Evolutionary conservation across 2,329 filamentous ascomycete genomes (phyloP).

Genomic region (Alternaria tenuissima): DNA sequence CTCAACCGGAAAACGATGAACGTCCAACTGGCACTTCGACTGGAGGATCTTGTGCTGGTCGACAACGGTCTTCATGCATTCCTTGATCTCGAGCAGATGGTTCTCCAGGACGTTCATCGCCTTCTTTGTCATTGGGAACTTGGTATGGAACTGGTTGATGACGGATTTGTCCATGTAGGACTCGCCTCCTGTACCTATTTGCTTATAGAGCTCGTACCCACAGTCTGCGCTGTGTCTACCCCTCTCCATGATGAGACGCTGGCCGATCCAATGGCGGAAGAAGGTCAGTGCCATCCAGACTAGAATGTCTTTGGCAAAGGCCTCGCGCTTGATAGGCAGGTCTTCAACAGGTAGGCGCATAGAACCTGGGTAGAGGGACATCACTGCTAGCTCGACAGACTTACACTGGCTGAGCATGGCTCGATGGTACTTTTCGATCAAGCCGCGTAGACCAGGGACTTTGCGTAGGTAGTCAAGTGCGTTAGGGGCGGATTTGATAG

Average conservation of each 20-base stretch:
- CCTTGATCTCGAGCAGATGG: slow-evolving; percentile 54
- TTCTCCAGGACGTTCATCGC: slow-evolving; percentile 54
- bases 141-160: slow-evolving; percentile 51
- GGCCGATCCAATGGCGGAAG: slow-evolving; percentile 58
- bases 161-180: slow-evolving; percentile 54
- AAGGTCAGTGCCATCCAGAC: slow-evolving; percentile 60
- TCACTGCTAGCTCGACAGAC: slow-evolving; percentile 37
- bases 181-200: slow-evolving; percentile 52
- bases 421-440: slow-evolving; percentile 46
- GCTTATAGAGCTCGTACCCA: slow-evolving; percentile 57
- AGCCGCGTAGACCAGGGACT: slow-evolving; percentile 28
- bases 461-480: slow-evolving; percentile 26
- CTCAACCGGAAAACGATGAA: slow-evolving; percentile 45
- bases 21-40: slow-evolving; percentile 52
- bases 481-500: slow-evolving; percentile 11
- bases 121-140: slow-evolving; percentile 56
- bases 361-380: slow-evolving; percentile 37
- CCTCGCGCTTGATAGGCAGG: slow-evolving; percentile 51
- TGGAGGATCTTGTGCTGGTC: slow-evolving; percentile 49
- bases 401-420: slow-evolving; percentile 36
- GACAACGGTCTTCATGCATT: slow-evolving; percentile 53
- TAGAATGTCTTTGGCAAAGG: slow-evolving; percentile 59
- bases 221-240: slow-evolving; percentile 54
- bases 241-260: slow-evolving; percentile 51
- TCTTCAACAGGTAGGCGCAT: slow-evolving; percentile 37